Conservation (phyloP, 108 stramenopile genomes). For the Pseudonitzschia delicatissima region DNA sequence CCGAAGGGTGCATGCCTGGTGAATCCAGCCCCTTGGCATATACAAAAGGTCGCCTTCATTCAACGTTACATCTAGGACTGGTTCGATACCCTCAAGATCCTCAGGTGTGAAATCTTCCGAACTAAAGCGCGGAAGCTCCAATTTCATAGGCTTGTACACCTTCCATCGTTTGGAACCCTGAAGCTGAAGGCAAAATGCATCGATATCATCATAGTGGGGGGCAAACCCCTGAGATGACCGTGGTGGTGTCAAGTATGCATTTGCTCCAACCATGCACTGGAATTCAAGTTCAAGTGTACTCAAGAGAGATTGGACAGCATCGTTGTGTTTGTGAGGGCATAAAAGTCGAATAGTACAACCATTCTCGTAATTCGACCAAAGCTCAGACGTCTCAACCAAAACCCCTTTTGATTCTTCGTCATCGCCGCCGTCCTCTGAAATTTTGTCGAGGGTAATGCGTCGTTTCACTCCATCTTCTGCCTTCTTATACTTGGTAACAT, state of each 20-base stretch:
- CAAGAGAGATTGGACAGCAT: conserved; percentile 76
- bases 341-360: conserved; percentile 90
- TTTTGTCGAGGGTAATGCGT: conserved; percentile 71
- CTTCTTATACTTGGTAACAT: conserved; percentile 86
- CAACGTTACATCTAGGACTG: conserved; percentile 73
- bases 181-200: conserved; percentile 92
- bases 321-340: conserved; percentile 90
- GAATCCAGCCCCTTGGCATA: conserved; percentile 96
- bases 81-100: conserved; percentile 55
- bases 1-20: conserved; percentile 85
- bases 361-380: conserved; percentile 78
- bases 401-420: conserved; percentile 37
- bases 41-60: conserved; percentile 92
- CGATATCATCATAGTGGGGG: conserved; percentile 99
- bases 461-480: conserved; percentile 69
- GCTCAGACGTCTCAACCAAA: conserved; percentile 63
- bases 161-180: conserved; percentile 94
- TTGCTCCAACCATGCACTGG: conserved; percentile 94
- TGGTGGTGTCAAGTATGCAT: conserved; percentile 94
- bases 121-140: conserved; percentile 64
- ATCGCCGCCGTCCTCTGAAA: conserved; percentile 29
- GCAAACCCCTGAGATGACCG: conserved; percentile 94
- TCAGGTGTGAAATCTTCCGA: conserved; percentile 74
- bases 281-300: conserved; percentile 87
- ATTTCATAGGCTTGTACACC: conserved; percentile 75